Percentiles rank a stretch among this genome's conserved stretches.
Evolutionary conservation across 2,329 filamentous ascomycete species (phyloP).

Genomic region (Mariannaea elegans): DNA sequence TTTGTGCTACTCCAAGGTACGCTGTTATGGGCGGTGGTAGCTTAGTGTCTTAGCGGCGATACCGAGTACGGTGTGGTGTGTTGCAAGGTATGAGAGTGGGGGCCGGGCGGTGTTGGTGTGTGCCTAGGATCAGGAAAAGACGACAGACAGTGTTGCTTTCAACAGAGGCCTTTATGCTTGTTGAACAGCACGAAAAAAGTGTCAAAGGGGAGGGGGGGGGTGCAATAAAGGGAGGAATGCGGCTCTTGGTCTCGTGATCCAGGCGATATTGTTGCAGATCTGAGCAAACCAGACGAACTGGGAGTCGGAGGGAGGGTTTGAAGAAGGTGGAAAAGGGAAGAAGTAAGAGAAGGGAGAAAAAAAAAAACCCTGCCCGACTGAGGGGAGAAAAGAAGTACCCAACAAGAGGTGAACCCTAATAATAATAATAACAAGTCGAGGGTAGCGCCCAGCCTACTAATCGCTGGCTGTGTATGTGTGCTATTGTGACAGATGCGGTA

Average conservation of each 20-base stretch:
- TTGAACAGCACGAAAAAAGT: not conserved
- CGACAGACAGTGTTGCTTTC: not conserved
- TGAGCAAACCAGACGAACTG: not conserved
- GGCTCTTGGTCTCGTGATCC: not conserved
- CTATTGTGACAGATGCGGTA: not conserved
- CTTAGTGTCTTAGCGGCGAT: conserved; percentile 34
- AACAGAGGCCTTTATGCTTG: not conserved
- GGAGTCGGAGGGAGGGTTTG: conserved; percentile 4
- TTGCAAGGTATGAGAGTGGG: conserved; percentile 31
- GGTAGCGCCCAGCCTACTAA: conserved; percentile 15
- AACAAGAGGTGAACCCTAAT: not conserved
- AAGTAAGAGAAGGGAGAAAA: not conserved
- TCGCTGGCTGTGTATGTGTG: not conserved
- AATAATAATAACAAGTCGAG: conserved; percentile 24
- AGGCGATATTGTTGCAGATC: not conserved
- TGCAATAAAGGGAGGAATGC: not conserved
- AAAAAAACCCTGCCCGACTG: no score
- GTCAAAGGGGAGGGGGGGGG: not conserved
- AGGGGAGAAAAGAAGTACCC: not conserved
- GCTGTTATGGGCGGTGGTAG: conserved; percentile 17
- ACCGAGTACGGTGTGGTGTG: conserved; percentile 18
- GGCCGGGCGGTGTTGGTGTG: conserved; percentile 21
- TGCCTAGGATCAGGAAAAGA: not conserved
- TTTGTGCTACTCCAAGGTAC: conserved; percentile 29
- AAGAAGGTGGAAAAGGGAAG: conserved; percentile 5